Base-by-base conservation (phyloP, 1,284 basidiomycete species). In the Phellinidium pouzarii region DNA sequence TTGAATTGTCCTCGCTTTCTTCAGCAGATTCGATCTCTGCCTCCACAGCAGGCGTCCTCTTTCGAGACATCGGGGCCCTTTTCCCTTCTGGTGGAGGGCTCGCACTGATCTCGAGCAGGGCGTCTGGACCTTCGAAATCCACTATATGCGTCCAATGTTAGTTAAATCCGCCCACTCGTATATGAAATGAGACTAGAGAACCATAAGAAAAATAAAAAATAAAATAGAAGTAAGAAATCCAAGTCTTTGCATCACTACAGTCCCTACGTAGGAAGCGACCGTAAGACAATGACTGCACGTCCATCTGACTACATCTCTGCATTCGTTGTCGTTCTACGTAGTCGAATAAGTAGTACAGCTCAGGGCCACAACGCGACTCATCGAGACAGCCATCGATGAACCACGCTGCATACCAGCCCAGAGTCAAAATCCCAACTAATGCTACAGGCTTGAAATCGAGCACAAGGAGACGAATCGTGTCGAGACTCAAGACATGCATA, bases 1-100 rank as follows among this genome's bases (percentile, higher is more conserved):
- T 84, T 48, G 71, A 76, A 36, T 77, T 74, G 31, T 71, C 74
- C 38, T 73, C 46, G 43, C 26, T 47, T 59, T 60, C 20, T 41
- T 51, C n/a, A 51, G 55, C 9, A 50, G 50, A 44, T 26, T 48
- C 31, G 36, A 45, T 46, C 41, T 43, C 42, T 25, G 20, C 49
- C 42, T 9, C 22, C n/a, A 40, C 46, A 42, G 26, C 25, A 41
- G 34, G 40, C 23, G 37, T 44, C 56, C 61, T 58, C 42, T 61
- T 34, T 7, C 11, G 31, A 59, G 31, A 60, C 59, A 20, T 46
- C 34, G 49, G 62, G 57, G 48, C 58, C 52, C 54, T 60, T 57
- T 47, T 47, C 46, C 51, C 53, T 31, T 19, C 48, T 9, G 37
- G 44, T 11, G 31, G 38, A 25, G 45, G 37, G 31, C n/a, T 27